These are phyloP conservation scores for Penicillium sp. DNA, from an alignment of 2,329 filamentous ascomycete species.

Conservation along the genomic window DNA sequence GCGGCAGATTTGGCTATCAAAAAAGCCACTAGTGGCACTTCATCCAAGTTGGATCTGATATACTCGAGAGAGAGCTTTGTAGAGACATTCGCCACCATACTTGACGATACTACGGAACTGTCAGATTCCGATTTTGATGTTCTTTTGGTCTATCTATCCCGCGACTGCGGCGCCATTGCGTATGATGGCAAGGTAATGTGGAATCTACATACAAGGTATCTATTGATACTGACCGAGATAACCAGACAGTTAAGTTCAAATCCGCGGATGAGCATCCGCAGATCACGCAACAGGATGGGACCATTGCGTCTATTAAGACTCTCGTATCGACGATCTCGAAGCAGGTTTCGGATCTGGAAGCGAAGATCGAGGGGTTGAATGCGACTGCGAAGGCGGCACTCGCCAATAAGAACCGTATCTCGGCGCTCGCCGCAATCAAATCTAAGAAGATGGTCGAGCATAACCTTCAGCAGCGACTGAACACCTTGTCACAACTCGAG, in stretches of 20 bases:
- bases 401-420: constrained; percentile 64
- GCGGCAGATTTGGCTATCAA: constrained; percentile 54
- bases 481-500: constrained; percentile 75
- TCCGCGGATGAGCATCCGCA: constrained; percentile 45
- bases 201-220: constrained; percentile 5
- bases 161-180: constrained; percentile 57
- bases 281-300: constrained; percentile 73
- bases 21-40: constrained; percentile 41
- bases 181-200: constrained; percentile 46
- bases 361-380: constrained; percentile 49
- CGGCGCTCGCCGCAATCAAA: constrained; percentile 72
- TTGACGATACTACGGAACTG: constrained; percentile 50
- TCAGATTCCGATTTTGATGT: constrained; percentile 64
- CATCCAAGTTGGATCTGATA: constrained; percentile 58
- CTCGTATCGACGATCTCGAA: constrained; percentile 64
- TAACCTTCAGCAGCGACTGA: constrained; percentile 65
- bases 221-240: constrained; percentile 16
- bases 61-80: constrained; percentile 64
- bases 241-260: constrained; percentile 70
- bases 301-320: constrained; percentile 73
- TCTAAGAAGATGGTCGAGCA: constrained; percentile 77
- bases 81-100: constrained; percentile 51
- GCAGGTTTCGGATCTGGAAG: constrained; percentile 62
- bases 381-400: constrained; percentile 65
- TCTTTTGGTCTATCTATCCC: constrained; percentile 63